These are phyloP conservation scores for Fusarium camptoceras DNA, from an alignment of 2,329 filamentous ascomycete genomes.

Conservation along the genomic window DNA sequence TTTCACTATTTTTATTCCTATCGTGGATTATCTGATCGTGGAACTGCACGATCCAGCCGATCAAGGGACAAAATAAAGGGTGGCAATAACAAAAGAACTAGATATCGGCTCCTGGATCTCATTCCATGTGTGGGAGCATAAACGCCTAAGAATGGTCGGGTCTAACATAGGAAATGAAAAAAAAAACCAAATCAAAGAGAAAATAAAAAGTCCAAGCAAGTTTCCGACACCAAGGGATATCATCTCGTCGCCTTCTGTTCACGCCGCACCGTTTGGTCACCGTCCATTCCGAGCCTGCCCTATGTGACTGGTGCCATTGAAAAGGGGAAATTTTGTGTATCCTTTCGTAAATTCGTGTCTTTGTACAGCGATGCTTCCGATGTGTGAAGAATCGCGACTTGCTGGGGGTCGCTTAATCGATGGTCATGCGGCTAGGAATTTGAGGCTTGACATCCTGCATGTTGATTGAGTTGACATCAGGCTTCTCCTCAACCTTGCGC, in stretches of 20 bases:
- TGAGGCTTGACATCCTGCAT: conserved; percentile 68
- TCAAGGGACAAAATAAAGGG: conserved; percentile 14
- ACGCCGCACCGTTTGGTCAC: conserved; percentile 43
- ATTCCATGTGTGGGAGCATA: conserved; percentile 41
- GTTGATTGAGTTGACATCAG: conserved; percentile 67
- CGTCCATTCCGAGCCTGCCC: conserved; percentile 46
- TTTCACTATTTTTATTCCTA: conserved; percentile 16
- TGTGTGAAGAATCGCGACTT: conserved; percentile 14
- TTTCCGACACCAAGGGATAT: conserved; percentile 46
- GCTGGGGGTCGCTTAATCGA: conserved; percentile 60
- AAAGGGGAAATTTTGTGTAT: conserved; percentile 40
- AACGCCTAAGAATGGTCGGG: conserved; percentile 44
- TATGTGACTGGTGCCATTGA: conserved; percentile 46
- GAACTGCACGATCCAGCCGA: conserved; percentile 23
- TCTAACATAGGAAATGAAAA: conserved; percentile 40
- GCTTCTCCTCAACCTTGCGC: conserved; percentile 63
- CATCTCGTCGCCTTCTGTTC: conserved; percentile 46
- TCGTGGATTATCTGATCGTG: conserved; percentile 10
- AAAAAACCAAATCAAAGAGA: conserved; percentile 32
- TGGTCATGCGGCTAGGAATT: conserved; percentile 69
- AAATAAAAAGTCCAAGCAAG: conserved; percentile 40
- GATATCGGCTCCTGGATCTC: conserved; percentile 39
- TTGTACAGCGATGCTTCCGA: conserved; percentile 47
- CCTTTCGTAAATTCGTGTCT: conserved; percentile 54
- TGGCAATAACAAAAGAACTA: conserved; percentile 20